Evolutionary conservation across 768 basidiomycete species (phyloP), one percentile per base, ranked within the genome.

Genomic region (Suillus paluster): DNA sequence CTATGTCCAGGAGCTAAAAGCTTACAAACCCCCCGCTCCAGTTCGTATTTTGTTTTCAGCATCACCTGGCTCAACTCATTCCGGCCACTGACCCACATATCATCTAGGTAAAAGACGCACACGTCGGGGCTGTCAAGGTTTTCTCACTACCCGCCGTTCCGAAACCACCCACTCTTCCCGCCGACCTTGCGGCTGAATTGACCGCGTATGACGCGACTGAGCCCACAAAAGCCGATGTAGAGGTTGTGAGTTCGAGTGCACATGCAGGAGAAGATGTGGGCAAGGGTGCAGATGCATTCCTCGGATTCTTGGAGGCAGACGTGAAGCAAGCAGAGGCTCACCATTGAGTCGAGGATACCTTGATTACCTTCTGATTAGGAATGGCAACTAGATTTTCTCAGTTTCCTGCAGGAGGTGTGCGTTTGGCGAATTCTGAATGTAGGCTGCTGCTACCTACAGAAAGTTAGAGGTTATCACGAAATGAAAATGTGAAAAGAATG

Each of bases 131-230:
- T 61, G 95, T 99, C 63, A 97, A 97, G 79, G 72, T 84, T 57
- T 97, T 90, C 84, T 74, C 86, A 36, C 75, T 87, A 27, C 97
- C 97, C 1, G 75, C 88, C 17, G 71, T 86, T 27, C 97, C 97
- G 57, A 81, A 86, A 61, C 76, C 87, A 2, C 96, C 97, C 12
- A 74, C 83, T 15, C 81, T 97, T 53, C 94, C 95, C 56, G 73
- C 82, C 54, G 90, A 95, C 77, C 87, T 99, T 66, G 94, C 97
- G n/a, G 76, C 89, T 21, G 94, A 97, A 69, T 88, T 98, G 62
- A 73, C 88, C 2, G 88, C 90, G 39, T 99, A 97, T 76, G 96
- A 97, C 65, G 81, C 86, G 17, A 75, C 86, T 17, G 93, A 97
- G 74, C 94, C 94, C 58, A 79, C 81, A 23, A 72, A 80, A 57